phyloP scores from a whole-genome alignment of 2,329 filamentous ascomycete genomes.

The Grosmannia clavigera region DNA sequence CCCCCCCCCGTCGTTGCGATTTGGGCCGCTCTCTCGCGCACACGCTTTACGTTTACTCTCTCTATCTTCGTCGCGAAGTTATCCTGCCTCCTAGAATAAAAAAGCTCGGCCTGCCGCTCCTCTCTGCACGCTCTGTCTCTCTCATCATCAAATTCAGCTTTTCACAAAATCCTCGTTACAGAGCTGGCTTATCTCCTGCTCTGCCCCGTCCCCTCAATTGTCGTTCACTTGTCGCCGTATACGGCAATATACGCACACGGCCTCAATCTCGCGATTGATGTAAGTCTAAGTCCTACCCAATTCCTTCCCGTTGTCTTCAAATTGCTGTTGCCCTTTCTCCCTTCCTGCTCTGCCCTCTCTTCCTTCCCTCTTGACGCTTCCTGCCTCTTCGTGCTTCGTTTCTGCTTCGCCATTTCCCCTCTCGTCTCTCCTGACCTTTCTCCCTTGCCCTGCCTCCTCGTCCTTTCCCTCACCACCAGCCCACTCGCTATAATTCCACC shows the following conservation, averaged over 20 bases:
- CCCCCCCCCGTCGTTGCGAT: not conserved
- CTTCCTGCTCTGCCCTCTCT: not conserved
- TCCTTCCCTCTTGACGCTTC: not conserved
- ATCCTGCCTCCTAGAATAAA: not conserved
- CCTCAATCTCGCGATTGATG: not conserved
- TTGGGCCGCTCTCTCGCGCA: not conserved
- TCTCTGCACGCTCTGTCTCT: not conserved
- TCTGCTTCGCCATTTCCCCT: not conserved
- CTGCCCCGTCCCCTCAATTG: not conserved
- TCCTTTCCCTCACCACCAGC: not conserved
- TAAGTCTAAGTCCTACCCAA: not conserved
- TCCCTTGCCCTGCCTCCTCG: not conserved
- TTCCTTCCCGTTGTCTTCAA: not conserved
- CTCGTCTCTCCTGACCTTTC: not conserved
- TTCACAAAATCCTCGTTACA: not conserved
- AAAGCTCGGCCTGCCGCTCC: not conserved
- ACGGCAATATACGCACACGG: not conserved
- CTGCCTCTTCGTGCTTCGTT: no score
- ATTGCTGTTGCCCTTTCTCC: not conserved
- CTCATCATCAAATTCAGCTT: not conserved
- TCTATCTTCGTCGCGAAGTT: not conserved
- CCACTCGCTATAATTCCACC: not conserved
- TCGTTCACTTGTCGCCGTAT: not conserved
- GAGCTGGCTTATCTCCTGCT: not conserved
- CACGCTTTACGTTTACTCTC: not conserved